Base-by-base conservation (phyloP, 106 monocot species). In the Dactylorhiza incarnata region DNA sequence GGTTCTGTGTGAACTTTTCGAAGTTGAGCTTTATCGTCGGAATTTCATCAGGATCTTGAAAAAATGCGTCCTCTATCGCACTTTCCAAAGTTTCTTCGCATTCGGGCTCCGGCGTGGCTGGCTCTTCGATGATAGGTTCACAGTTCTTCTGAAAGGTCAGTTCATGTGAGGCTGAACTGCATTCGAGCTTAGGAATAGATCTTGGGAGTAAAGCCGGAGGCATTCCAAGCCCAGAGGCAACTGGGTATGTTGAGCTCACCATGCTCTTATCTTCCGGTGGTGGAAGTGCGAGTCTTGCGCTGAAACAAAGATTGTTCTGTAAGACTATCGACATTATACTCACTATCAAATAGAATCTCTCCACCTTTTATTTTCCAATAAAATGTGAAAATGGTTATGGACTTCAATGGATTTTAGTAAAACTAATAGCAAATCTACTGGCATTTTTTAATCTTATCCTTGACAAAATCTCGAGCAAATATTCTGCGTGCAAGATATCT, bases 111-210 rank as follows among this genome's bases (percentile, higher is more conserved):
- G 90, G 90, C 26, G 87, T 74, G 49, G 73, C 50, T 71, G 87
- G 87, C 74, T 90, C 90, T 75, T 90, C 90, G 63, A 90, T 79
- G 24, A 90, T 85, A 37, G 91, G 91, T 73, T 87, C 85, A 73
- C 73, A 81, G 43, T 71, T 81, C 46, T 19, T 49, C 20, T 17
- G 19, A 53, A 45, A 9, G 24, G 5, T 54, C 16, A 1, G 9
- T 7, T 47, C 74, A 15, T 66, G 12, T 66, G 62, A 20, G 14
- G 19, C 20, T 45, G 58, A 52, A 51, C n/a, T 23, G 16, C 48
- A 74, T 46, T 68, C 74, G 24, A 75, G 13, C 59, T 80, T 67
- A 3, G 74, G 52, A 45, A 80, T 20, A 16, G 71, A 23, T 10
- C 6, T 14, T 4, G 61, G 29, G 48, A 5, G 62, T n/a, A 58